Base-by-base conservation (phyloP, 192 early-diverging fungal species). In the Podila epicladia region DNA sequence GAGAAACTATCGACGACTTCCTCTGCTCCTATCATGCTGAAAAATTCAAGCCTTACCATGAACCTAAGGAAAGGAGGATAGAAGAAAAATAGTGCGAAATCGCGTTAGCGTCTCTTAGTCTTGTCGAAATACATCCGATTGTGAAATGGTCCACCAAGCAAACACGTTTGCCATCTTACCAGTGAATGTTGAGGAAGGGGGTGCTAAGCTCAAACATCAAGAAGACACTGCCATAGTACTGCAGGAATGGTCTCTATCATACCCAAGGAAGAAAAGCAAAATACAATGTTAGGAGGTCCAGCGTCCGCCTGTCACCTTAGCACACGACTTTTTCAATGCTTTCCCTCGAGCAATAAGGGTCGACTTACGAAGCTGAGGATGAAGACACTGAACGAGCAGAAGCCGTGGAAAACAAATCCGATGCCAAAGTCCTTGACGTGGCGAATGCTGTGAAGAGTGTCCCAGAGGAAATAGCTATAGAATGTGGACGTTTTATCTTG, bases 161-260 rank as follows among this genome's bases (percentile, higher is more conserved):
- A n/a, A 26, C 8, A 6, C 19, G 8, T 79, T 64, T 71, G 41
- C 87, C 35, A 11, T 91, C 79, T 69, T 92, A 88, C 96, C 96
- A 98, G 87, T 97, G 93, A 72, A 93, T 87, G 78, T 97, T 97
- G 49, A 98, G 87, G 71, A 97, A 97, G 17, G 94, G 93, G 11
- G 96, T 97, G 68, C 89, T 92, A n/a, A 95, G 82, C 83, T 98
- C 97, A 82, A 91, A 96, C 90, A 98, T 90, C 57, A 98, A 89
- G 70, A 96, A 96, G 17, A 91, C 89, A 13, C 92, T 87, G 24
- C 95, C 97, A 73, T 94, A 97, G 85, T 95, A 95, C 75, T 92
- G 90, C 57, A 97, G 82, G 67, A 94, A 94, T 22, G 97, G 97
- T 60, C 87, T 86, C 91, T 94, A 86, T 48, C n/a, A 22, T n/a